Percentiles rank a stretch among this genome's conserved stretches.
These are phyloP conservation scores for Epichloe gansuensis DNA, from an alignment of 2,329 filamentous ascomycete genomes.

Conservation along the genomic window DNA sequence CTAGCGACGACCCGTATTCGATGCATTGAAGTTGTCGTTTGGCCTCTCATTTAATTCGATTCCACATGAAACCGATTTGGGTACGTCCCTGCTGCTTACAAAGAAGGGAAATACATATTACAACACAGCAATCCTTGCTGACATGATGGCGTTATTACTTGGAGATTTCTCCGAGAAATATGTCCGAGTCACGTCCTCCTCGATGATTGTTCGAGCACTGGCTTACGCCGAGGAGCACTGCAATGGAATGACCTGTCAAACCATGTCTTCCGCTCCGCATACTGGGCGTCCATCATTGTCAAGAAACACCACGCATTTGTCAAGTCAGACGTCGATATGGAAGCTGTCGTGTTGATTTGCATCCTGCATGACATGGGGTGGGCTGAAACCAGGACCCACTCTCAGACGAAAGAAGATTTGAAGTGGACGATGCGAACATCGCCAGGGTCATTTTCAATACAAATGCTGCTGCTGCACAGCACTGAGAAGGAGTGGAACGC, in stretches of 20 bases:
- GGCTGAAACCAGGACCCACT: constrained; percentile 4
- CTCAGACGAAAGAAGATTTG: constrained; percentile 8
- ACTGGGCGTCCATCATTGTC: constrained; percentile 7
- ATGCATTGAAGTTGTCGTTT: no score
- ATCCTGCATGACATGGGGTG: constrained; percentile 10
- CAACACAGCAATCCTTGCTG: no score
- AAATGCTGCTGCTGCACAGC: not conserved
- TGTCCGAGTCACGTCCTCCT: not conserved
- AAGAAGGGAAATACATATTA: no score
- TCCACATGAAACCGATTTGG: no score
- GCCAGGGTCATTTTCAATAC: not conserved
- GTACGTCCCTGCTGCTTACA: no score
- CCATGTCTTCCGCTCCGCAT: constrained; percentile 7
- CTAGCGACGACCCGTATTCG: no score
- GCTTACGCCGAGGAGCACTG: constrained; percentile 6
- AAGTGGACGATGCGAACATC: constrained; percentile 10
- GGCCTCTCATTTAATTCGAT: no score
- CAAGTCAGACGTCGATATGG: constrained; percentile 3
- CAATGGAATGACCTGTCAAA: constrained; percentile 2
- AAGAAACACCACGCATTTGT: not conserved
- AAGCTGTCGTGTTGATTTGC: constrained; percentile 7
- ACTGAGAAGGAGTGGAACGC: no score
- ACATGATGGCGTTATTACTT: no score
- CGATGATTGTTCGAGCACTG: not conserved
- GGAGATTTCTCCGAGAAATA: no score